Base-by-base conservation (phyloP, 2,329 filamentous ascomycete genomes). In the Polytolypa hystricis region DNA sequence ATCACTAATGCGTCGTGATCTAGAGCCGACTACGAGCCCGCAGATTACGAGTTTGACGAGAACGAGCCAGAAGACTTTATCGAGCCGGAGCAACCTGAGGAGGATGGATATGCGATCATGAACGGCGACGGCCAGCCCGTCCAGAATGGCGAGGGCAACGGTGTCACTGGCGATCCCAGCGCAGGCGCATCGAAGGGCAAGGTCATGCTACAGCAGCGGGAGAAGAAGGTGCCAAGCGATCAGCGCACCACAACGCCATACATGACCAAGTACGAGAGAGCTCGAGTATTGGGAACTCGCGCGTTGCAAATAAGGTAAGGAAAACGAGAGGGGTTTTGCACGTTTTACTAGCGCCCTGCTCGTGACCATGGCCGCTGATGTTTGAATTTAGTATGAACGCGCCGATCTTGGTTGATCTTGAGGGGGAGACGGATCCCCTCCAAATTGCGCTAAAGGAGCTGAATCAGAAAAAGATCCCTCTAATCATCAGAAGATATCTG, bases 231-330 rank as follows among this genome's bases (percentile, higher is more conserved):
- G 33, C 74, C 86, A 39, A 83, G 84, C 48, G 83, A 87, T 47
- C 76, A 93, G 64, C 78, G 91, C 51, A 82, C 77, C 16, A 98
- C 91, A 6, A 98, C 91, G 18, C 91, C 89, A 2, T 98, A 95
- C 66, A 93, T 98, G 89, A 98, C 91, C 48, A 98, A 98, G 68
- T 98, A 98, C 65, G 91, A 98, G 71, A 77, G 80, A 51, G 91
- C 91, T 45, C 79, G 91, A 55, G 89, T 98, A 41, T 66, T 98
- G 46, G 91, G 91, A 32, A 96, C 91, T 27, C 74, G 91, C 48
- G 91, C 91, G 27, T 64, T 96, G 56, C 91, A 98, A 64, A 96
- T 98, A 56, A 95, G 85, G 85, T 93, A 62, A 37, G 76, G 2
- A 9, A 14, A 33, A 4, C 8, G 11, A 35, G 20, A 2, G 10